Conservation (phyloP, 1,284 basidiomycete species). For the Violaceomyces palustris region DNA sequence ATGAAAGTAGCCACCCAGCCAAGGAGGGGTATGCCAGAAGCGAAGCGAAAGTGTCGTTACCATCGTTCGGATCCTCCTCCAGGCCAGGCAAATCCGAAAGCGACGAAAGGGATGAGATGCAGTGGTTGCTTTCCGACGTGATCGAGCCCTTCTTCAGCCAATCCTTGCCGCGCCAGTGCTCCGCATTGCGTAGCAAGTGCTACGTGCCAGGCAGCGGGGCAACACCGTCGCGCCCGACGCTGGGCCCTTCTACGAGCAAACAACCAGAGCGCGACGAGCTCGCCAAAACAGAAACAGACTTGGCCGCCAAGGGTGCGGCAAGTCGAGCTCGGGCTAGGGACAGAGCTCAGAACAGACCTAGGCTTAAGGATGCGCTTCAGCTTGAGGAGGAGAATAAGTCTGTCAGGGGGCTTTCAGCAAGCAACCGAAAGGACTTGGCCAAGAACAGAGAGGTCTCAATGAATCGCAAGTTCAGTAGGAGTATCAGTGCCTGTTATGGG, state of each 20-base stretch:
- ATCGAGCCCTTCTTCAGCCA: slow-evolving; percentile 35
- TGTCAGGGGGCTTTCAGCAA: slow-evolving; percentile 6
- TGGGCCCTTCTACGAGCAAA: background rate
- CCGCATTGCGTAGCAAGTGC: slow-evolving; percentile 38
- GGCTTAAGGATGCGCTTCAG: slow-evolving; percentile 18
- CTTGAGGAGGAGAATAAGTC: slow-evolving; percentile 17
- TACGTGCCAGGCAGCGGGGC: slow-evolving; percentile 27
- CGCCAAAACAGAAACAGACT: background rate
- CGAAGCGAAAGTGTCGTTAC: too few species aligned
- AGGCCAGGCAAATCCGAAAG: slow-evolving; percentile 2
- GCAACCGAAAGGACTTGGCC: slow-evolving; percentile 3
- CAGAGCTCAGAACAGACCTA: too few species aligned
- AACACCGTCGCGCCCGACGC: slow-evolving; percentile 10
- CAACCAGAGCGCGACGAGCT: slow-evolving; percentile 6
- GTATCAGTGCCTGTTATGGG: slow-evolving; percentile 14
- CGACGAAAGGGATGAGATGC: slow-evolving; percentile 45
- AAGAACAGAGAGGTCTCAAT: slow-evolving; percentile 27
- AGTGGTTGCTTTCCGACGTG: slow-evolving; percentile 42
- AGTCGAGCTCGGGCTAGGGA: background rate
- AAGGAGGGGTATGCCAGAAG: background rate
- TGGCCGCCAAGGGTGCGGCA: background rate
- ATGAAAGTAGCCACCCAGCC: background rate
- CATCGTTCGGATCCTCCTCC: slow-evolving; percentile 11
- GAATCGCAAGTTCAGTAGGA: slow-evolving; percentile 16
- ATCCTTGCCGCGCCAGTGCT: slow-evolving; percentile 33